Evolutionary conservation across 1,284 basidiomycete genomes (phyloP).

Genomic region (Anthracocystis walkeri): DNA sequence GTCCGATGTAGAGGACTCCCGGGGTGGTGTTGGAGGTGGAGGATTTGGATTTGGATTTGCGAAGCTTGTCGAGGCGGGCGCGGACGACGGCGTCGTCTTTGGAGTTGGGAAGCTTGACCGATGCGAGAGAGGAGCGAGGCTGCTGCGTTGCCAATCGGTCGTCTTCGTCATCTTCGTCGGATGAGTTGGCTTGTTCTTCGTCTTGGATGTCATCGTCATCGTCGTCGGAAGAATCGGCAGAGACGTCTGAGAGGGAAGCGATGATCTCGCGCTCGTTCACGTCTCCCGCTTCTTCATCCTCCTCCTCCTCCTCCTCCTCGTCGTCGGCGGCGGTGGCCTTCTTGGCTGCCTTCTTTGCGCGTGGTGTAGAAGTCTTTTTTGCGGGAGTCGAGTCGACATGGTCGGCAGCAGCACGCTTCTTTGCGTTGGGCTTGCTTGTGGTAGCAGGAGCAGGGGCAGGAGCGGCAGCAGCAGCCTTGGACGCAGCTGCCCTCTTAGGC

Average conservation of each 20-base stretch:
- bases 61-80: slow-evolving; percentile 58
- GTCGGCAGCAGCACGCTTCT: slow-evolving; percentile 31
- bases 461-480: slow-evolving; percentile 4
- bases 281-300: slow-evolving; percentile 23
- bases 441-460: slow-evolving; percentile 8
- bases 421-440: slow-evolving; percentile 28
- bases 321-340: slow-evolving; percentile 9
- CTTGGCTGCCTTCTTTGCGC: slow-evolving; percentile 13
- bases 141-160: slow-evolving; percentile 30
- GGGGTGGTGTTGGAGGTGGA: slow-evolving; percentile 62
- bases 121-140: slow-evolving; percentile 35
- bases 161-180: slow-evolving; percentile 63
- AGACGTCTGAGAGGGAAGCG: slow-evolving; percentile 45
- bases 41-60: slow-evolving; percentile 31
- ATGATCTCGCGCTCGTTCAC: slow-evolving; percentile 42
- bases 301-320: not conserved
- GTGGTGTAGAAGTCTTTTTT: slow-evolving; percentile 21
- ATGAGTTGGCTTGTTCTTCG: slow-evolving; percentile 45
- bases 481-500: slow-evolving; percentile 2
- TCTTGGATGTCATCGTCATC: slow-evolving; percentile 29
- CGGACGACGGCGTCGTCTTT: slow-evolving; percentile 63
- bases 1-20: slow-evolving; percentile 90
- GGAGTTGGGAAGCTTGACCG: slow-evolving; percentile 61
- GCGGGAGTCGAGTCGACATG: slow-evolving; percentile 11
- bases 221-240: slow-evolving; percentile 33